Conservation (phyloP, 345 rosid species). For the Noccaea bulbosa region DNA sequence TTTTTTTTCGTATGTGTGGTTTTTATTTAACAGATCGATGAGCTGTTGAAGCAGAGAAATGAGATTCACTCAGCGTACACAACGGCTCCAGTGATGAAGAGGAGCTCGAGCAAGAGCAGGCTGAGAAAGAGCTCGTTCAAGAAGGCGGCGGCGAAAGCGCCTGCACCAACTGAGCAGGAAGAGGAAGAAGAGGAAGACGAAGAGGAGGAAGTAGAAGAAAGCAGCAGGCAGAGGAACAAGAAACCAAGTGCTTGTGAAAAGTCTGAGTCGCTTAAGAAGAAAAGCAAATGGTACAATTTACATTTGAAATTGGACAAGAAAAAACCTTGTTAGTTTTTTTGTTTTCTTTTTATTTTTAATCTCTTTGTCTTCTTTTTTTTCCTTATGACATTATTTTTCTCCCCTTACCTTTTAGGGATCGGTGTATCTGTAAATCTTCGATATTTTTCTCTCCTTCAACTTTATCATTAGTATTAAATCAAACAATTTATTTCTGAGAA, state of each 20-base stretch:
- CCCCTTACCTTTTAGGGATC: conserved; percentile 22
- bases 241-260: conserved; percentile 58
- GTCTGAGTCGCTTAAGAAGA: conserved; percentile 52
- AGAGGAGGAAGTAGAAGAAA: conserved; percentile 69
- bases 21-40: conserved; percentile 71
- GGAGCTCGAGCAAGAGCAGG: conserved; percentile 66
- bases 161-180: conserved; percentile 37
- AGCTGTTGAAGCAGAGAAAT: conserved; percentile 79
- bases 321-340: conserved; percentile 71
- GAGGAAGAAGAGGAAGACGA: conserved; percentile 40
- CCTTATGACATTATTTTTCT: conserved; percentile 35
- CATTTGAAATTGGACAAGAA: conserved; percentile 84
- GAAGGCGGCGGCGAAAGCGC: conserved; percentile 37
- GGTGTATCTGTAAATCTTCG: conserved; percentile 41
- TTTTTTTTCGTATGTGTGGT: too few relatives aligned
- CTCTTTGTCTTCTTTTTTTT: neutral
- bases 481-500: conserved; percentile 26
- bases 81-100: conserved; percentile 58
- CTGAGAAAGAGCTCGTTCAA: conserved; percentile 53
- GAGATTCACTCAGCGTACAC: conserved; percentile 89
- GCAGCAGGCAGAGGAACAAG: conserved; percentile 65
- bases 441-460: conserved; percentile 33
- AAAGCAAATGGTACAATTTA: conserved; percentile 89
- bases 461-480: conserved; percentile 37
- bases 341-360: neutral